Base-by-base conservation (phyloP, 176 grass and related monocot species). In the Oryza australiensis region DNA sequence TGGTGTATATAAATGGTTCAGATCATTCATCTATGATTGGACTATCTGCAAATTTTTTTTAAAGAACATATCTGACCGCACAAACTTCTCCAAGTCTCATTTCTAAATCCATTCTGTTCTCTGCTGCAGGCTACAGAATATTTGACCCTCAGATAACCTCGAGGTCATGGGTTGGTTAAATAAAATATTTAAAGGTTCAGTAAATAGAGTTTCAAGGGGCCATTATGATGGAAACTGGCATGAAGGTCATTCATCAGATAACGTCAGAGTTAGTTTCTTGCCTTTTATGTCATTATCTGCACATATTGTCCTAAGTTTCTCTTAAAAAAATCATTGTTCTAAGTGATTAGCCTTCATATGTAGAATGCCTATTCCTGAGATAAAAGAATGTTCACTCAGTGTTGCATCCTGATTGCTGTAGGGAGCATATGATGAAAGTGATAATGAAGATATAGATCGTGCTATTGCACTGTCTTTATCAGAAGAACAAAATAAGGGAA, bases 391-490 rank as follows among this genome's bases (percentile, higher is more conserved):
- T 26, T 0, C 48, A 28, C 38, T 75, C 11, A 74, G 66, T 80
- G 42, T 67, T 74, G 63, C 34, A 33, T 18, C 9, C 5, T 70
- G 23, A 41, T 72, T 79, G 22, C 48, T 85, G 48, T 80, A 93
- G 91, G 88, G 30, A 76, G 18, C 48, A 1, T 84, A 88, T 65
- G 62, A 82, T 70, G 89, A 79, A 40, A 84, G 74, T 45, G 89
- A 87, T 42, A 91, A 86, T 87, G 94, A 97, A 90, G 94, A 97
- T 37, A 87, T 94, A 5, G 87, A 94, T 82, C 92, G 24, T 87
- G 94, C 94, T 84, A 94, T 97, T 88, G 94, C 94, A 64, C 84
- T 97, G 76, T 97, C 94, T 35, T 80, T 97, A 77, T 73, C 76
- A 29, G 92, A 94, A 91, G 92, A 92, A 65, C 86, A 82, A 32